Conservation (phyloP, 73 alveolate species). For the Blepharisma stoltei region DNA sequence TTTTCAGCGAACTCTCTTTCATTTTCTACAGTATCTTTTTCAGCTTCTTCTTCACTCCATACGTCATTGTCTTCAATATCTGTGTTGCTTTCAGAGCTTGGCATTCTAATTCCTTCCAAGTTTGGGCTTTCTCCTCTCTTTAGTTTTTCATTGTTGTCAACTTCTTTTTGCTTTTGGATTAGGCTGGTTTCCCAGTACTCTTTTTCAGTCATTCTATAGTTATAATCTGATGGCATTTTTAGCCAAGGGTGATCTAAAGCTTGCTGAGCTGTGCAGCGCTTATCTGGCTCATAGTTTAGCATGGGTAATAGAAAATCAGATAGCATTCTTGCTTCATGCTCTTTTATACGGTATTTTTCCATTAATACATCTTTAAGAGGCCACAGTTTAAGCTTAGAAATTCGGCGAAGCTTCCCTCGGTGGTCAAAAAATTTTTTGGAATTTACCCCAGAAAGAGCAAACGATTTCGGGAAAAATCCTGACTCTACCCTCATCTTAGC, state of each 20-base stretch:
- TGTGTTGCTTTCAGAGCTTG: conserved; percentile 11
- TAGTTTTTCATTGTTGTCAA: conserved; percentile 30
- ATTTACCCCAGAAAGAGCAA: conserved; percentile 42
- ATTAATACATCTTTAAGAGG: conserved; percentile 85
- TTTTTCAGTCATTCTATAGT: conserved; percentile 55
- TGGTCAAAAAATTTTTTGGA: conserved; percentile 63
- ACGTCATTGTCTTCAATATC: conserved; percentile 6
- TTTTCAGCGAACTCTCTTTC: conserved; percentile 23
- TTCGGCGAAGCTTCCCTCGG: conserved; percentile 65
- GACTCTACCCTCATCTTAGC: no score
- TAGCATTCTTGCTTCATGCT: conserved; percentile 85
- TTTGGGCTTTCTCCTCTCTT: conserved; percentile 26
- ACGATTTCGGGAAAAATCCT: conserved; percentile 36
- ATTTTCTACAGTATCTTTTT: background rate
- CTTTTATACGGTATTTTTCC: conserved; percentile 84
- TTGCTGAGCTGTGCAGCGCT: conserved; percentile 85
- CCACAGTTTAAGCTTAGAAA: conserved; percentile 74
- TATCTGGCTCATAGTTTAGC: conserved; percentile 81
- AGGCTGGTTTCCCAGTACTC: conserved; percentile 58
- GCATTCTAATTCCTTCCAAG: conserved; percentile 24
- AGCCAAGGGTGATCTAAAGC: conserved; percentile 91
- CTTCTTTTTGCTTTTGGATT: conserved; percentile 42
- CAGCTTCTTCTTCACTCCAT: background rate
- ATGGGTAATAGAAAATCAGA: conserved; percentile 91
- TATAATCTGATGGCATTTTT: conserved; percentile 60